Evolutionary conservation across 345 rosid genomes (phyloP), one percentile per base, ranked within the genome.

Genomic region (Theobroma cacao): DNA sequence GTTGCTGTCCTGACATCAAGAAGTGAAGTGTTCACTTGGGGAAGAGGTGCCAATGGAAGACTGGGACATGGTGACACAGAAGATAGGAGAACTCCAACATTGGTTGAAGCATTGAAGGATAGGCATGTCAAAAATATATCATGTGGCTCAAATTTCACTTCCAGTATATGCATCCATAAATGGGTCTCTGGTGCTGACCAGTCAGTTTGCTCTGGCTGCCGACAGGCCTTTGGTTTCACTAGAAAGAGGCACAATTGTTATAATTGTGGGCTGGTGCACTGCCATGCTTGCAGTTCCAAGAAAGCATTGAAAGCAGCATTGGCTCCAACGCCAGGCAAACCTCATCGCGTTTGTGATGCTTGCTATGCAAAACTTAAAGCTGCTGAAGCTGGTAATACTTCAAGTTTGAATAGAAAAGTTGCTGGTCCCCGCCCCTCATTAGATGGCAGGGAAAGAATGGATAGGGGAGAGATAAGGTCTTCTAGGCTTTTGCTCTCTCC

Each of bases 251-350:
- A 96, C 74, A 91, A 94, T 62, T 96, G 99, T 79, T 96, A 96
- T 55, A 89, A 94, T 72, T 96, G 99, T 5, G 99, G 98, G 36
- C 60, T 94, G 82, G 99, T 94, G 48, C 95, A 96, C 77, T 96
- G 98, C 65, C 99, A 96, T 86, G 91, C 89, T 69, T 96, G 98
- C 85, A 96, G 99, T 75, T 96, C 98, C 62, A 94, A 92, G 82
- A 96, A 96, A 74, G 99, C 97, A 78, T 58, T 92, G 84, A 96
- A 82, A 80, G 98, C 98, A 26, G 98, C 99, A 82, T 84, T 96
- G 81, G 98, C 98, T 71, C 98, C 99, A 60, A 96, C 99, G 65
- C 98, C 99, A 3, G 95, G 97, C 66, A 96, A 94, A 78, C 99
- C 99, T 4, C 98, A 94, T 81, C 92, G 98, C 15, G 98, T 96